Percentiles rank a stretch among this genome's conserved stretches.
Conservation (phyloP, 169 alveolate species). For the Toxoplasma gondii region DNA sequence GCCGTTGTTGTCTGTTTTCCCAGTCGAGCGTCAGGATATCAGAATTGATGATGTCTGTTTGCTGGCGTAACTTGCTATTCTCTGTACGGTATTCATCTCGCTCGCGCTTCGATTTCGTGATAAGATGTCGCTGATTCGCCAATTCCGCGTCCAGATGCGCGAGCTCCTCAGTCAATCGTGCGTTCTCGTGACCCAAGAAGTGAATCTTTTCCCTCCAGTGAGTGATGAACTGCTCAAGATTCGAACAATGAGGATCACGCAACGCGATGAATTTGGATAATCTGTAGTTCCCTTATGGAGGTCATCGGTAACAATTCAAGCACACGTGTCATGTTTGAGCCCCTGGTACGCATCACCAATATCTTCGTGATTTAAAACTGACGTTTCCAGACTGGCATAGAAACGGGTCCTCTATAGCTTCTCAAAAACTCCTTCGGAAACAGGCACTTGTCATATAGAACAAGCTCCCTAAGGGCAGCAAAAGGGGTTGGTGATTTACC, state of each 20-base stretch:
- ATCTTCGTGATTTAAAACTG: too few relatives aligned
- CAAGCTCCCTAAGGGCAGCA: too few relatives aligned
- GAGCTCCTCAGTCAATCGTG: constrained; percentile 74
- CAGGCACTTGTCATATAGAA: too few relatives aligned
- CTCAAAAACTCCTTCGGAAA: too few relatives aligned
- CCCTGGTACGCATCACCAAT: too few relatives aligned
- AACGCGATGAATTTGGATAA: not conserved
- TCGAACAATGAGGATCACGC: not conserved
- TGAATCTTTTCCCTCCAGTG: constrained; percentile 92
- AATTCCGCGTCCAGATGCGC: constrained; percentile 68
- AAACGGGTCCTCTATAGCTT: too few relatives aligned
- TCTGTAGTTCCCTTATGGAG: not conserved
- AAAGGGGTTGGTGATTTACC: too few relatives aligned
- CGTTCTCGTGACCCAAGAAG: constrained; percentile 80
- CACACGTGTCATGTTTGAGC: too few relatives aligned
- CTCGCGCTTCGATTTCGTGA: constrained; percentile 78
- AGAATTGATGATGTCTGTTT: constrained; percentile 89
- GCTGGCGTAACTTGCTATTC: constrained; percentile 78
- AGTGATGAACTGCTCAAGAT: constrained; percentile 72
- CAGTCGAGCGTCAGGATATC: constrained; percentile 72
- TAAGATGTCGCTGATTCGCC: constrained; percentile 81
- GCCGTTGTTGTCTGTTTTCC: constrained; percentile 49
- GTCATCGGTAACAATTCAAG: too few relatives aligned
- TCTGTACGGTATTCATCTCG: constrained; percentile 80
- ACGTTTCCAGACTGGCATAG: too few relatives aligned